A percentile compares a stretch with the other conserved stretches of the same genome.
Conservation (phyloP, 2,329 filamentous ascomycete genomes). For the Xylaria polymorpha region DNA sequence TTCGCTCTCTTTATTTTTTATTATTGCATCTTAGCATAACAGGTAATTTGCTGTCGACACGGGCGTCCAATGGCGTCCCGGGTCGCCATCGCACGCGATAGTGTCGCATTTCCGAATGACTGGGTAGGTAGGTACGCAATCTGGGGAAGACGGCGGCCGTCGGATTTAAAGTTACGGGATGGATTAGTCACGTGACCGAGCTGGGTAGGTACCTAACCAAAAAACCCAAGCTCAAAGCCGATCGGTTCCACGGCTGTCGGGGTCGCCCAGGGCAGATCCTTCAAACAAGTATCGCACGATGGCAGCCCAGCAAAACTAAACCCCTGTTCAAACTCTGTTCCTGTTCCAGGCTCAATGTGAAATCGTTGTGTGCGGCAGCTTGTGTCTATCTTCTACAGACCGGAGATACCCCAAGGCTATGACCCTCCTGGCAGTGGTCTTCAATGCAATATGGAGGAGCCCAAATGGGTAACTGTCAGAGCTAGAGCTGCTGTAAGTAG, state of each 20-base stretch:
- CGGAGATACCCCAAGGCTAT: neutral
- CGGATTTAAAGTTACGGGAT: conserved; percentile 13
- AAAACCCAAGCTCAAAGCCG: conserved; percentile 25
- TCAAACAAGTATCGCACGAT: neutral
- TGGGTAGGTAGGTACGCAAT: conserved; percentile 17
- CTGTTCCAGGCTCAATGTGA: neutral
- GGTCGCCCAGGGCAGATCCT: conserved; percentile 14
- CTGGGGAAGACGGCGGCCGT: conserved; percentile 18
- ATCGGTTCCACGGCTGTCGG: conserved; percentile 37
- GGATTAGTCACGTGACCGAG: neutral
- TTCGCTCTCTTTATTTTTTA: neutral
- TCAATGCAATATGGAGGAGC: conserved; percentile 15
- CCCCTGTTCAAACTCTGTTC: too few relatives aligned
- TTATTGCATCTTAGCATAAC: neutral
- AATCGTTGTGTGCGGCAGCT: neutral
- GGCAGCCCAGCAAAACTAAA: neutral
- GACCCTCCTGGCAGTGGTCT: neutral
- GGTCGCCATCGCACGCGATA: conserved; percentile 40
- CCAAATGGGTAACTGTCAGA: conserved; percentile 9
- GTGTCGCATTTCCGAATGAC: conserved; percentile 35
- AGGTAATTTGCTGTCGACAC: neutral
- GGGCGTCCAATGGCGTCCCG: conserved; percentile 13
- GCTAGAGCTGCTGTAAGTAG: neutral
- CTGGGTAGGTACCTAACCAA: neutral
- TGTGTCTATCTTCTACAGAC: neutral